These are phyloP conservation scores for Hymenotorrendiella dingleyae DNA, from an alignment of 2,329 filamentous ascomycete species.

Conservation along the genomic window DNA sequence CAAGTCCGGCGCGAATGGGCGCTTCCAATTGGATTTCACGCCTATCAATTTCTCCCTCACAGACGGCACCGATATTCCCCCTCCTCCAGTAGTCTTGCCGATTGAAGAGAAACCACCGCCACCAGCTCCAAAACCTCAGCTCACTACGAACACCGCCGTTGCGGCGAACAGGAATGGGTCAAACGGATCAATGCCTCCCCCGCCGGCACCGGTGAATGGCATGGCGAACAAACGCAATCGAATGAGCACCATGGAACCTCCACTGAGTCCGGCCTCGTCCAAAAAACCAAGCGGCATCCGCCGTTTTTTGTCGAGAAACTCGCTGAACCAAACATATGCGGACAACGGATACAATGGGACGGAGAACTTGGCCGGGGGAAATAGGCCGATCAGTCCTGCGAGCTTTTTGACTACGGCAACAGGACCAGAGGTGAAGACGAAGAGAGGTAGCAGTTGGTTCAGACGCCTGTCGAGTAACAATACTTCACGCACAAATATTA, in stretches of 20 bases:
- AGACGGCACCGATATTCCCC: constrained; percentile 32
- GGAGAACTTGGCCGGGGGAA: constrained; percentile 23
- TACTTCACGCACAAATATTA: background rate
- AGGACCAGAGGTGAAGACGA: constrained; percentile 19
- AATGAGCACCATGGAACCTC: constrained; percentile 14
- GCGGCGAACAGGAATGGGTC: too few species aligned
- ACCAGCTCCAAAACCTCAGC: constrained; percentile 7
- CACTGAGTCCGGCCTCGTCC: constrained; percentile 25
- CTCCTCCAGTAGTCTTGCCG: constrained; percentile 30
- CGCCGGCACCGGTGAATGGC: constrained; percentile 1
- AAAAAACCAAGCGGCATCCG: constrained; percentile 33
- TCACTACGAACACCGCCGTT: background rate
- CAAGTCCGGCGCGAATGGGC: constrained; percentile 18
- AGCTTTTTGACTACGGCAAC: constrained; percentile 21
- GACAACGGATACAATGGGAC: constrained; percentile 22
- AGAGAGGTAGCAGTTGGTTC: constrained; percentile 30
- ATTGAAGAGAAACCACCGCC: constrained; percentile 26
- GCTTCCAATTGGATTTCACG: constrained; percentile 29
- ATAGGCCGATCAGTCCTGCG: constrained; percentile 26
- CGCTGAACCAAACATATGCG: constrained; percentile 30
- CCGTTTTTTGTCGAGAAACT: constrained; percentile 32
- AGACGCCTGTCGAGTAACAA: constrained; percentile 17
- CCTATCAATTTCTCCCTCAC: constrained; percentile 30
- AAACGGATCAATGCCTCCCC: constrained; percentile 4
- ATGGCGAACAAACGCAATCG: constrained; percentile 15